These are phyloP conservation scores for Tetradesmus obliquus DNA, from an alignment of 139 green algal genomes.

Conservation along the genomic window DNA sequence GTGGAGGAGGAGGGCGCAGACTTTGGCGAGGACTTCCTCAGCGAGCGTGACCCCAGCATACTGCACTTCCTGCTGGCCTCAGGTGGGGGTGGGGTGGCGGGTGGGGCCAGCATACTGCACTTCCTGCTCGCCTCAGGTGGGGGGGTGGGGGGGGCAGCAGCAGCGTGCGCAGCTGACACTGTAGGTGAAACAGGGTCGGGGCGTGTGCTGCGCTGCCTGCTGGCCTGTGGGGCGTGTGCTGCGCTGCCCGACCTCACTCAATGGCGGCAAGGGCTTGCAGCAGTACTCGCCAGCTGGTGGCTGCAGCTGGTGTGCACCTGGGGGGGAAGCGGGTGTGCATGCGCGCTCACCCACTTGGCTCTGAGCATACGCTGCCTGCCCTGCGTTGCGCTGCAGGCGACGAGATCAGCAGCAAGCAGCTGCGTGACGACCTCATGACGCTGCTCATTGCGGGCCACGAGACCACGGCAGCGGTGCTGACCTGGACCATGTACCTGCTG, in stretches of 20 bases:
- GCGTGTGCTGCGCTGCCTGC: too few relatives aligned
- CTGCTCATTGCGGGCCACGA: constrained; percentile 98
- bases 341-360: background rate
- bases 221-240: too few relatives aligned
- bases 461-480: constrained; percentile 96
- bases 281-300: too few relatives aligned
- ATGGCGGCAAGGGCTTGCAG: too few relatives aligned
- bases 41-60: constrained; percentile 91
- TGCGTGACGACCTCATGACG: constrained; percentile 98
- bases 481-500: constrained; percentile 93
- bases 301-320: too few relatives aligned
- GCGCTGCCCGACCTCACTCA: too few relatives aligned
- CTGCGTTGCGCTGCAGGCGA: constrained; percentile 57
- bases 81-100: background rate
- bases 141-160: constrained; percentile 29
- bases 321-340: background rate
- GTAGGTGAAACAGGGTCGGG: background rate
- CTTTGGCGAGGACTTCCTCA: constrained; percentile 96
- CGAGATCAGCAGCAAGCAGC: constrained; percentile 95
- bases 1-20: constrained; percentile 92
- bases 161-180: background rate
- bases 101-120: constrained; percentile 79
- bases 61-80: constrained; percentile 95
- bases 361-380: background rate
- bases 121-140: constrained; percentile 87